These are phyloP conservation scores for Alternaria atra DNA, from an alignment of 2,329 filamentous ascomycete species.

Conservation along the genomic window DNA sequence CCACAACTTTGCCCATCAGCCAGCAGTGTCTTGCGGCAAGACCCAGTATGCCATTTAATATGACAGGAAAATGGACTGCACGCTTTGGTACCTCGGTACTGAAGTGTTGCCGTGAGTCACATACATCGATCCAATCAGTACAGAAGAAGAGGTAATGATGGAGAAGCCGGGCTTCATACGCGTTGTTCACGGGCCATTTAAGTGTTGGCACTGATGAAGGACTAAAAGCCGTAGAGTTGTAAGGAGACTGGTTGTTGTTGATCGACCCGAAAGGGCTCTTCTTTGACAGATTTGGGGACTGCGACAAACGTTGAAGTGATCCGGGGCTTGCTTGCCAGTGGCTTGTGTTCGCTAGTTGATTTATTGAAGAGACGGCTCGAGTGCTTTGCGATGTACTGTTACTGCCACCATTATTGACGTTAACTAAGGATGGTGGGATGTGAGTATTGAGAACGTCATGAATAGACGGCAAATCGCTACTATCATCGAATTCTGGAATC, in stretches of 20 bases:
- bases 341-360: slow-evolving; percentile 12
- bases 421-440: slow-evolving; percentile 10
- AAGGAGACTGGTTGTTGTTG: slow-evolving; percentile 33
- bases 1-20: slow-evolving; percentile 49
- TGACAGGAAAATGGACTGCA: slow-evolving; percentile 58
- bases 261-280: slow-evolving; percentile 25
- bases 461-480: slow-evolving; percentile 26
- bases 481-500: slow-evolving; percentile 17
- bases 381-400: slow-evolving; percentile 7
- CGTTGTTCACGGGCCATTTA: slow-evolving; percentile 36
- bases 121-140: slow-evolving; percentile 42
- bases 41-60: slow-evolving; percentile 59
- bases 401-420: neutral
- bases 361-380: slow-evolving; percentile 13
- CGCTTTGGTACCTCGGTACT: slow-evolving; percentile 58
- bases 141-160: slow-evolving; percentile 44
- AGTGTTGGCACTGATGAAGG: slow-evolving; percentile 29
- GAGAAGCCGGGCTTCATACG: slow-evolving; percentile 37
- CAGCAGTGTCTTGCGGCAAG: slow-evolving; percentile 58
- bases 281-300: slow-evolving; percentile 13
- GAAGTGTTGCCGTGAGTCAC: slow-evolving; percentile 48
- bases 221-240: slow-evolving; percentile 37
- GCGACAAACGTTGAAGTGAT: slow-evolving; percentile 18
- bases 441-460: slow-evolving; percentile 26
- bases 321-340: slow-evolving; percentile 22